Base-by-base conservation (phyloP, 768 basidiomycete genomes). In the Pulveroboletus sp. region DNA sequence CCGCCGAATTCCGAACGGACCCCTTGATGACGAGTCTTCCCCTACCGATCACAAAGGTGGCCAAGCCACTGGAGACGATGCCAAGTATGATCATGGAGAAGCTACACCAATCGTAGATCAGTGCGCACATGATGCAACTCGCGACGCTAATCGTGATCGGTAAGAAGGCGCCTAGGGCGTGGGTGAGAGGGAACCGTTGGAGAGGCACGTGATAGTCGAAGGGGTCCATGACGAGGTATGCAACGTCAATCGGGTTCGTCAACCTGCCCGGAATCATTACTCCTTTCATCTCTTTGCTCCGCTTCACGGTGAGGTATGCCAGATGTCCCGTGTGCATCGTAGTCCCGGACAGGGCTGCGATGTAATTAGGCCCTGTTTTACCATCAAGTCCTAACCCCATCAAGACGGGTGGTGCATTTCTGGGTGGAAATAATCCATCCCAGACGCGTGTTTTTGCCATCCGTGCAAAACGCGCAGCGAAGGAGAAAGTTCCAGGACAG, bases 11-110 rank as follows among this genome's bases (percentile, higher is more conserved):
- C n/a, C n/a, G n/a, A 52, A 40, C 31, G 50, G 48, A n/a, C n/a
- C n/a, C n/a, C 14, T 32, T 34, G 39, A 66, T 50, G 6, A 16
- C 25, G 2, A 68, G 52, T 19, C 40, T 52, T 31, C 59, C 68
- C 0, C 56, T 61, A 2, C 67, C 67, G 8, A 69, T 57, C 3
- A 56, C 50, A 12, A 56, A 42, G 38, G 60, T 56, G 17, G 68
- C 55, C 8, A 64, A 31, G 16, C 69, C 68, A 10, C 55, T 58
- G 42, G 61, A 45, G 13, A 71, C 10, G 17, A 71, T 67, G 10
- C 69, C 70, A 4, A 69, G 24, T 0, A 65, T 24, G 40, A 71
- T 66, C 24, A 66, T 53, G 8, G 58, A 45, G 24, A 64, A 64
- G 43, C 53, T 67, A 36, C 50, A 68, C 65, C 67, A 71, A 41